Evolutionary conservation across 495 filamentous ascomycete genomes (phyloP), one percentile per base, ranked within the genome.

Genomic region (Aspergillus hancockii): DNA sequence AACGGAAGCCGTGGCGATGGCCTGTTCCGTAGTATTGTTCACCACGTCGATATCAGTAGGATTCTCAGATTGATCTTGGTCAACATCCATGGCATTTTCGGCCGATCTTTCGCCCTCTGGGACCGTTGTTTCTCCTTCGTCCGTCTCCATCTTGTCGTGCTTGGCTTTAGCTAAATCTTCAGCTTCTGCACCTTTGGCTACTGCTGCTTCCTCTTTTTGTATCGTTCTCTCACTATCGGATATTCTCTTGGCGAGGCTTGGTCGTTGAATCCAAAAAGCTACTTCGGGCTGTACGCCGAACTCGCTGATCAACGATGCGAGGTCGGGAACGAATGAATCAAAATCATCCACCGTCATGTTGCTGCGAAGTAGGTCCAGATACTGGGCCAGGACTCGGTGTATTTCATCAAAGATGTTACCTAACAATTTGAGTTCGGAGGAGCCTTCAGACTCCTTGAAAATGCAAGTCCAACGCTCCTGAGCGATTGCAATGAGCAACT

Each of bases 341-440:
- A 97, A 98, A 36, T 94, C 86, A 31, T 88, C 85, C 4, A 85
- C 75, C 0, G 88, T 78, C 13, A 98, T 69, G 66, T 90, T 92
- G 67, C 83, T 90, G 57, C 89, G 86, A 49, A 99, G 80, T 16
- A 98, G 76, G 65, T 98, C 94, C 14, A 98, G 79, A 66, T 94
- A 98, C 63, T 97, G 93, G 18, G 83, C 81, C 10, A 98, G 82
- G 40, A 93, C 83, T 25, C 85, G 82, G 61, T 96, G 90, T 28
- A 96, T 89, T 69, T 95, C 91, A 65, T 99, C 95, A 51, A 95
- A 86, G 51, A 96, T 83, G 56, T 90, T 88, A 8, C 90, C 88
- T 14, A 97, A 68, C 30, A 94, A 80, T 67, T 98, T 99, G 23
- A 88, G 71, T 62, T 91, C 90, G 2, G 88, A 85, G 22, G 85